Base-by-base conservation (phyloP, 2,329 filamentous ascomycete species). In the Epichloe gansuensis region DNA sequence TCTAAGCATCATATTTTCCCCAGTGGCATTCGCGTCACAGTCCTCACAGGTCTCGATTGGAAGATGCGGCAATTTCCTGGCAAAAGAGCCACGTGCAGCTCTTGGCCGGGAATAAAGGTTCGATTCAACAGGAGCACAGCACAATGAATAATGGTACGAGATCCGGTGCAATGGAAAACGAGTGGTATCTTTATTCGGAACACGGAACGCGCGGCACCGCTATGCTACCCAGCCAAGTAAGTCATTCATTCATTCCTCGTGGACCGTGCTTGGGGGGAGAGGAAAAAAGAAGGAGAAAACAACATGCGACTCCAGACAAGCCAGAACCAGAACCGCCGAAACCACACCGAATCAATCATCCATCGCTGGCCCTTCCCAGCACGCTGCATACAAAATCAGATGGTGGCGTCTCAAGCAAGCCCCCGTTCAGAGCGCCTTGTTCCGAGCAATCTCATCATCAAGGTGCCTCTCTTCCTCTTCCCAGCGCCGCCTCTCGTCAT, bases 401-500 rank as follows among this genome's bases (percentile, higher is more conserved):
- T 4, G 23, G 23, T 25, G 23, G 23, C 23, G 23, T 25, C 23
- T 25, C 23, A 25, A 17, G 3, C 21, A 25, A 17, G 2, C 21
- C 13, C 15, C 8, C 13, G 2, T 9, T 23, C 69, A 3, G 68
- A 70, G 50, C 71, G 68, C 62, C 75, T 13, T 21, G 15, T 36
- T 46, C 9, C 52, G 31, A 11, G 52, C 74, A 59, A 81, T 81
- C 34, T 75, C 78, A 13, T 69, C 74, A 51, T 81, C 78, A 38
- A 82, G 66, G 54, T 75, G 71, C 54, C 74, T 63, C 64, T 82
- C 78, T 60, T 81, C 78, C 55, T 80, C 77, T 58, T 52, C 46
- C 51, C 51, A 52, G 11, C 46, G 34, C 27, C 40, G 31, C 40
- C 81, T 76, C 60, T 81, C 76, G 0, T 75, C 77, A 8, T 68